Evolutionary conservation across 1,284 basidiomycete genomes (phyloP).

Genomic region (Pholiota adiposa): DNA sequence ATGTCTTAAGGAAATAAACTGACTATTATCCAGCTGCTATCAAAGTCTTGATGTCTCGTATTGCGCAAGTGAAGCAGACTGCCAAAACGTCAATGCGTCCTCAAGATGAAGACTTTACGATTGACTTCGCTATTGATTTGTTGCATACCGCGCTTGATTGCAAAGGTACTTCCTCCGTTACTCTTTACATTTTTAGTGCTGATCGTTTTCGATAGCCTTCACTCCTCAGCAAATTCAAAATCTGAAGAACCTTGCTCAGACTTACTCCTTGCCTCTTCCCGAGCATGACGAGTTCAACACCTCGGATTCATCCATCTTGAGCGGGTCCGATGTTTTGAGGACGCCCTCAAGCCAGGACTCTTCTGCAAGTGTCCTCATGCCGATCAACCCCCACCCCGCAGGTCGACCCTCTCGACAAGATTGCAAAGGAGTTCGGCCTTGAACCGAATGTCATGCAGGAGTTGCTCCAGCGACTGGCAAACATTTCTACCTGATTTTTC

Average conservation of each 20-base stretch:
- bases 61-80: slow-evolving; percentile 29
- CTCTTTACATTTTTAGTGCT: neutral
- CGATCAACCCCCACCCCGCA: slow-evolving; percentile 34
- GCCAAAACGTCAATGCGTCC: slow-evolving; percentile 11
- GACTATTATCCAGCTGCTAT: slow-evolving; percentile 36
- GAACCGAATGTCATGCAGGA: slow-evolving; percentile 71
- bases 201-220: slow-evolving; percentile 49
- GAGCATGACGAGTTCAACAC: slow-evolving; percentile 2
- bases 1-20: slow-evolving; percentile 17
- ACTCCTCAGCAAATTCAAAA: slow-evolving; percentile 58
- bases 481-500: slow-evolving; percentile 22
- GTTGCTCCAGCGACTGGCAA: slow-evolving; percentile 60
- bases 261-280: slow-evolving; percentile 26
- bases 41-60: slow-evolving; percentile 41
- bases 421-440: slow-evolving; percentile 65
- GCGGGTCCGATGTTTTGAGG: neutral
- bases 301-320: slow-evolving; percentile 15
- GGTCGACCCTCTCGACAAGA: neutral
- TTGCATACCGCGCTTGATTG: slow-evolving; percentile 57
- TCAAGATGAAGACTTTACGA: slow-evolving; percentile 37
- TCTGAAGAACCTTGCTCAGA: slow-evolving; percentile 34
- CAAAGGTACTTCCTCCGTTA: slow-evolving; percentile 45
- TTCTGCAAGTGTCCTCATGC: neutral
- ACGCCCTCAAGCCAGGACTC: slow-evolving; percentile 29
- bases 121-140: slow-evolving; percentile 52